Percentiles rank a stretch among this genome's conserved stretches.
phyloP scores from a whole-genome alignment of 257 asterid genomes.

The Ballota nigra region DNA sequence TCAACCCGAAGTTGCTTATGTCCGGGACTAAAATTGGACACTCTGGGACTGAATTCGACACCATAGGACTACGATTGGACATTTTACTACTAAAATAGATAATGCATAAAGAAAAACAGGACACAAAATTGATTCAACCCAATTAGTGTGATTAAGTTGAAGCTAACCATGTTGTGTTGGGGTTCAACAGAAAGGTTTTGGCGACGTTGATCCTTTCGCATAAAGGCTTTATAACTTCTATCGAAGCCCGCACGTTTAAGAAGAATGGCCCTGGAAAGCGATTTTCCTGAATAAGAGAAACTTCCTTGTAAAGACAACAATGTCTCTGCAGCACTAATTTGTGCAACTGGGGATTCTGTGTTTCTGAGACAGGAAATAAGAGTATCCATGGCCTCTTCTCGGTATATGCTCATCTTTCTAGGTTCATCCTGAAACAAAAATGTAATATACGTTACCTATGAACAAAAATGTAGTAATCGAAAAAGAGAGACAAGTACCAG shows the following conservation, averaged over 20 bases:
- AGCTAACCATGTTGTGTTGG: constrained; percentile 51
- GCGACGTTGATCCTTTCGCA: constrained; percentile 47
- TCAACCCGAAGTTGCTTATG: too few species aligned
- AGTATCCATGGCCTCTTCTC: constrained; percentile 80
- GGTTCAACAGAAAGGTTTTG: constrained; percentile 34
- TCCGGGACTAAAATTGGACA: too few species aligned
- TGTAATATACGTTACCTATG: too few species aligned
- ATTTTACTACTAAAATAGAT: too few species aligned
- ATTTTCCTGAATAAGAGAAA: constrained; percentile 73
- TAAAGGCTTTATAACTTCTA: constrained; percentile 37
- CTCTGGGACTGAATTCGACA: too few species aligned
- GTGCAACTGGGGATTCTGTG: constrained; percentile 54
- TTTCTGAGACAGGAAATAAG: constrained; percentile 71
- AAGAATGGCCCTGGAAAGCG: constrained; percentile 63
- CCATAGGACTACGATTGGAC: too few species aligned
- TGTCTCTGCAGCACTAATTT: constrained; percentile 72
- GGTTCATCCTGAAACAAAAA: constrained; percentile 70
- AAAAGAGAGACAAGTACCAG: constrained; percentile 39
- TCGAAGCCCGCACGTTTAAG: constrained; percentile 68
- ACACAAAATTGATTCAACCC: too few species aligned
- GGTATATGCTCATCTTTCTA: constrained; percentile 82
- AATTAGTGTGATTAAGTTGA: background rate
- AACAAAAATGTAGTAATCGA: too few species aligned
- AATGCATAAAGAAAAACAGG: too few species aligned
- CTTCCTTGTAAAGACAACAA: constrained; percentile 70